These are phyloP conservation scores for Ambrosiella beaveri DNA, from an alignment of 2,329 filamentous ascomycete genomes.

Conservation along the genomic window DNA sequence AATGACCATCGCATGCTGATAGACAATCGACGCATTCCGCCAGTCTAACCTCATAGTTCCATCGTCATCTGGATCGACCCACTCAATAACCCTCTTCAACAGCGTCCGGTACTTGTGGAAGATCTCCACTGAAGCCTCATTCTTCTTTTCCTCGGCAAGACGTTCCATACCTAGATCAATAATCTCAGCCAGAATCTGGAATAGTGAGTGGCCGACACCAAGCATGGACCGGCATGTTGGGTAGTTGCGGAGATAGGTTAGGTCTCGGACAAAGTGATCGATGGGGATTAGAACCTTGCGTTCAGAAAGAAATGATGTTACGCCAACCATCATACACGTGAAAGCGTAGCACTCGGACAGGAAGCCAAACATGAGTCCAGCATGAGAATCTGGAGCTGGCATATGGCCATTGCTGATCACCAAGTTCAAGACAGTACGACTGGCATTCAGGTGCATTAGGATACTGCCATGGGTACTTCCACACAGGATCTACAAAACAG, in stretches of 20 bases:
- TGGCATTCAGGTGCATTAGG: conserved; percentile 10
- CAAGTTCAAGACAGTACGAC: conserved; percentile 5
- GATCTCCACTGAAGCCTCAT: conserved; percentile 3
- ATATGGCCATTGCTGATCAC: neutral
- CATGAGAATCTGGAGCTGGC: neutral
- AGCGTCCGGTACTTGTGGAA: conserved; percentile 8
- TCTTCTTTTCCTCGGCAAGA: conserved; percentile 5
- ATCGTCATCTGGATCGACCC: conserved; percentile 10
- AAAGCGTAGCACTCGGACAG: conserved; percentile 11
- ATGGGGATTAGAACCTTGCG: conserved; percentile 2
- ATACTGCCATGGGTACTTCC: conserved; percentile 8
- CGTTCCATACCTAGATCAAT: conserved; percentile 6
- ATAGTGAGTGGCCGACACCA: conserved; percentile 9
- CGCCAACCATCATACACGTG: neutral
- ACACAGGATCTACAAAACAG: conserved; percentile 5
- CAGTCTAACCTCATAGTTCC: conserved; percentile 9
- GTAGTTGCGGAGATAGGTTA: conserved; percentile 4
- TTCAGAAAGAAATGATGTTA: conserved; percentile 6
- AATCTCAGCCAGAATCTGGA: conserved; percentile 9
- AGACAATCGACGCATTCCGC: conserved; percentile 9
- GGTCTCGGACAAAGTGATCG: conserved; percentile 10
- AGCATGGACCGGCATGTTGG: conserved; percentile 7
- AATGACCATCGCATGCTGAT: conserved; percentile 9
- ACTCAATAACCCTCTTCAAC: conserved; percentile 1
- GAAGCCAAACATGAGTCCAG: conserved; percentile 11